phyloP scores from a whole-genome alignment of 768 basidiomycete species.

The Sarcodon aspratus region DNA sequence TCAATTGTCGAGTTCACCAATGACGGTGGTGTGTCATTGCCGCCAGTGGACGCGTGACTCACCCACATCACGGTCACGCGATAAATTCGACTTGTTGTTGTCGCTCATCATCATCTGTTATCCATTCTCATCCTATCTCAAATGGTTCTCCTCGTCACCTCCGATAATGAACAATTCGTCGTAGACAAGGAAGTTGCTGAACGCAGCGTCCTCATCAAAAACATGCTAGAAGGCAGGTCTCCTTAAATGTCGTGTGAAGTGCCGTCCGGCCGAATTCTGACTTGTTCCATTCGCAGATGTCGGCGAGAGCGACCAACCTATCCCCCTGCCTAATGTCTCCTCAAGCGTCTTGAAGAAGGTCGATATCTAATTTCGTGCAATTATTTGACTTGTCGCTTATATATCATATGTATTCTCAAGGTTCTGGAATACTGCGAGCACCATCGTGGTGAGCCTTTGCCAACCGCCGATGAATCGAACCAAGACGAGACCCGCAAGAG shows the following conservation, averaged over 20 bases:
- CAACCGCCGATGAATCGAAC: slow-evolving; percentile 68
- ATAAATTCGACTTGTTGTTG: not conserved
- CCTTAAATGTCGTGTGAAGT: not conserved
- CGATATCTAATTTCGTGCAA: not conserved
- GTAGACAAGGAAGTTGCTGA: slow-evolving; percentile 93
- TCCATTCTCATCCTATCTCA: slow-evolving; percentile 11
- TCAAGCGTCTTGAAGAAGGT: slow-evolving; percentile 89
- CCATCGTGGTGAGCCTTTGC: slow-evolving; percentile 95
- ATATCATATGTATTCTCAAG: slow-evolving; percentile 26
- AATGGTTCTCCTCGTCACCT: slow-evolving; percentile 86
- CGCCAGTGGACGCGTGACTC: not conserved
- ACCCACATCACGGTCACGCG: not conserved
- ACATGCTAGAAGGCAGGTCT: slow-evolving; percentile 91
- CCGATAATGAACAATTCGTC: slow-evolving; percentile 90
- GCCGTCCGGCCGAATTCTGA: slow-evolving; percentile 3
- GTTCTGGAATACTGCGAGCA: slow-evolving; percentile 99
- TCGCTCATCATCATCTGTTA: slow-evolving; percentile 8
- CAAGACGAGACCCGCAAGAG: slow-evolving; percentile 95
- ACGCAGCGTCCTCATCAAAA: slow-evolving; percentile 94
- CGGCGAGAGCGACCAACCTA: slow-evolving; percentile 88
- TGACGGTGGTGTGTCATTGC: not conserved
- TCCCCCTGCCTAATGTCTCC: slow-evolving; percentile 90
- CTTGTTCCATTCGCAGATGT: slow-evolving; percentile 46
- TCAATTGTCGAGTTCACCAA: slow-evolving; percentile 1
- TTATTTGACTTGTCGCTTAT: not conserved